Evolutionary conservation across 805 yeast genomes (phyloP).

Genomic region (Danielozyma ontarioensis): DNA sequence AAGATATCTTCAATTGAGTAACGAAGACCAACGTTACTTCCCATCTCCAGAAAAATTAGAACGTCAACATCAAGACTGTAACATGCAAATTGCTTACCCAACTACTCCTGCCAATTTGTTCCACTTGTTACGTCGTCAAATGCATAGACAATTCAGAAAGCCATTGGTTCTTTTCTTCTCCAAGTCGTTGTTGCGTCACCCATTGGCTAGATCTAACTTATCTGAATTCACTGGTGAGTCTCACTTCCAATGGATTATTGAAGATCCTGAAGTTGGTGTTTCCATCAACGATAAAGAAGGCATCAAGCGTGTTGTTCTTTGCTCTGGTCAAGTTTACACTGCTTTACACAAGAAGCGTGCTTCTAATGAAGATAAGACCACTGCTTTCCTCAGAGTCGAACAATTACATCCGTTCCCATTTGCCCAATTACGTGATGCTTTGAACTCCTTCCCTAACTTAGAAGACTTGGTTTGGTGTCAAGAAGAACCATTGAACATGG

Average conservation of each 20-base stretch:
- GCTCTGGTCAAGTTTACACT: slow-evolving; percentile 93
- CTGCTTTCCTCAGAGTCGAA: slow-evolving; percentile 87
- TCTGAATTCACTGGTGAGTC: slow-evolving; percentile 87
- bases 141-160: slow-evolving; percentile 98
- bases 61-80: slow-evolving; percentile 98
- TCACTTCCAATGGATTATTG: slow-evolving; percentile 93
- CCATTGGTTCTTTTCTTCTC: slow-evolving; percentile 87
- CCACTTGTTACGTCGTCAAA: slow-evolving; percentile 97
- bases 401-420: slow-evolving; percentile 99
- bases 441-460: slow-evolving; percentile 72
- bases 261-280: slow-evolving; percentile 83
- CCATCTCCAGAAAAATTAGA: slow-evolving; percentile 84
- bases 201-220: slow-evolving; percentile 85
- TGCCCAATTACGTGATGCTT: slow-evolving; percentile 82
- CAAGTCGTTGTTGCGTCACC: slow-evolving; percentile 81
- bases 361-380: slow-evolving; percentile 64
- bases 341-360: slow-evolving; percentile 88
- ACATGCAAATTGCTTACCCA: slow-evolving; percentile 97
- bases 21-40: slow-evolving; percentile 93
- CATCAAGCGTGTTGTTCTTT: slow-evolving; percentile 78
- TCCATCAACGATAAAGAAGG: slow-evolving; percentile 71
- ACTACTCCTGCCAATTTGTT: slow-evolving; percentile 95
- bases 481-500: slow-evolving; percentile 98
- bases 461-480: slow-evolving; percentile 95
- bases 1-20: slow-evolving; percentile 91